Evolutionary conservation across 2,329 filamentous ascomycete species (phyloP).

Genomic region (Claviceps maximensis): DNA sequence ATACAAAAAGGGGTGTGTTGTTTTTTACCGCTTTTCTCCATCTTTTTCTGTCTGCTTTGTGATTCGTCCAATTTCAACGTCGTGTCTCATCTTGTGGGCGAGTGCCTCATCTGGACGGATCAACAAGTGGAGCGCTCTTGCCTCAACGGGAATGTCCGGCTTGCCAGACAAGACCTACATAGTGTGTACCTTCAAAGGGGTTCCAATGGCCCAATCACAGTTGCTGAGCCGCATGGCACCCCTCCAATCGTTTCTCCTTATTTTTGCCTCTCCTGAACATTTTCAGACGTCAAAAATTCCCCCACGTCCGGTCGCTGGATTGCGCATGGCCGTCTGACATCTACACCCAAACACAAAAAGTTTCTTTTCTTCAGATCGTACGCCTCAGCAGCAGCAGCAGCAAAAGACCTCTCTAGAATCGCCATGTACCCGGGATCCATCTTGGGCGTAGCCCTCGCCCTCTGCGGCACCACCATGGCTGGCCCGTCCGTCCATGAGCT

Average conservation of each 20-base stretch:
- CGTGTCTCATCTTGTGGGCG: not conserved
- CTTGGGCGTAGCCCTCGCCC: constrained; percentile 14
- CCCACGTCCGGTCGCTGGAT: not conserved
- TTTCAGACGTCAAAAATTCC: not conserved
- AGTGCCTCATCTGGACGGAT: not conserved
- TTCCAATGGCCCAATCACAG: not conserved
- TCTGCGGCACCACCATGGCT: constrained; percentile 15
- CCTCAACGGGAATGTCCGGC: not conserved
- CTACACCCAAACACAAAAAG: not conserved
- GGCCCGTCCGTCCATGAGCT: constrained; percentile 13
- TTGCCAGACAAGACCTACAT: no score
- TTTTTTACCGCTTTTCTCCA: not conserved
- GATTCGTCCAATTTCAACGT: no score
- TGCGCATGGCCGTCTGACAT: not conserved
- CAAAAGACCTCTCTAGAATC: no score
- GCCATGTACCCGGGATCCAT: constrained; percentile 20
- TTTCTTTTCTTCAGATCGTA: no score
- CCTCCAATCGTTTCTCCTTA: not conserved
- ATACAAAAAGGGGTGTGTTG: not conserved
- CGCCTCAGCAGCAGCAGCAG: no score
- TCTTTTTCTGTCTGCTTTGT: no score
- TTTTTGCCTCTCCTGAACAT: not conserved
- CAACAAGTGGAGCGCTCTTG: not conserved
- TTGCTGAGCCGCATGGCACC: not conserved
- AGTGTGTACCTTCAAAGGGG: no score